Conservation (phyloP, 1,284 basidiomycete genomes). For the Cutaneotrichosporon dermatis region DNA sequence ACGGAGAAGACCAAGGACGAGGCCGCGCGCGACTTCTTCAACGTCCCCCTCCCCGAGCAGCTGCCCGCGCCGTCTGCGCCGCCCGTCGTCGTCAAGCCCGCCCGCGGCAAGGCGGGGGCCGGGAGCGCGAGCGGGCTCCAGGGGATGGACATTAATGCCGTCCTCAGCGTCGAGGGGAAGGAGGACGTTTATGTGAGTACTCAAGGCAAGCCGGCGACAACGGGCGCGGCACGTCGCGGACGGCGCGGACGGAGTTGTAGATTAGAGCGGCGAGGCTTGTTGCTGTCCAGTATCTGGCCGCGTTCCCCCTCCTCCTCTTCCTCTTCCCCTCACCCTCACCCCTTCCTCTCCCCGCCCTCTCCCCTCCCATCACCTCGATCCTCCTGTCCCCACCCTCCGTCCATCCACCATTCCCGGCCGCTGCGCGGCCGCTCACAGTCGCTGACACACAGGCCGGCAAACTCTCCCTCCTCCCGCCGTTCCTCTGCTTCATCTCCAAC, state of each 20-base stretch:
- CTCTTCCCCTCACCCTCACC: no score
- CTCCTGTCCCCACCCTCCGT: no score
- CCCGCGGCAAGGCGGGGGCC: constrained; percentile 2
- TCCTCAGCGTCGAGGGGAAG: constrained; percentile 74
- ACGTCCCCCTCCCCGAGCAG: constrained; percentile 56
- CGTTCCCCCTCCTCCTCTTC: no score
- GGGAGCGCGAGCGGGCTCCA: constrained; percentile 24
- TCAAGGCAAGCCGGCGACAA: no score
- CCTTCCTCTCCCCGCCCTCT: no score
- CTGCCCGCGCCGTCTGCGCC: constrained; percentile 33
- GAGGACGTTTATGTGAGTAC: constrained; percentile 87
- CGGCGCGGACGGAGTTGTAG: no score
- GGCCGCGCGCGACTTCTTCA: constrained; percentile 74
- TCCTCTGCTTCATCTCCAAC: constrained; percentile 83
- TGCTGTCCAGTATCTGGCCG: no score
- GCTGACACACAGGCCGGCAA: constrained; percentile 68
- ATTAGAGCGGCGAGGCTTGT: no score
- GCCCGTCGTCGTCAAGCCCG: constrained; percentile 33
- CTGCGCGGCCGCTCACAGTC: background rate
- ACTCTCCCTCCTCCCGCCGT: constrained; percentile 82
- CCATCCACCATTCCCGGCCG: no score
- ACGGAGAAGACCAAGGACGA: constrained; percentile 86
- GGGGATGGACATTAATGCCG: constrained; percentile 84
- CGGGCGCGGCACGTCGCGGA: no score
- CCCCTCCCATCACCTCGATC: no score